Percentiles rank a stretch among this genome's conserved stretches.
Conservation (phyloP, 164 flowering plant genomes). For the Chloranthus sessilifolius region DNA sequence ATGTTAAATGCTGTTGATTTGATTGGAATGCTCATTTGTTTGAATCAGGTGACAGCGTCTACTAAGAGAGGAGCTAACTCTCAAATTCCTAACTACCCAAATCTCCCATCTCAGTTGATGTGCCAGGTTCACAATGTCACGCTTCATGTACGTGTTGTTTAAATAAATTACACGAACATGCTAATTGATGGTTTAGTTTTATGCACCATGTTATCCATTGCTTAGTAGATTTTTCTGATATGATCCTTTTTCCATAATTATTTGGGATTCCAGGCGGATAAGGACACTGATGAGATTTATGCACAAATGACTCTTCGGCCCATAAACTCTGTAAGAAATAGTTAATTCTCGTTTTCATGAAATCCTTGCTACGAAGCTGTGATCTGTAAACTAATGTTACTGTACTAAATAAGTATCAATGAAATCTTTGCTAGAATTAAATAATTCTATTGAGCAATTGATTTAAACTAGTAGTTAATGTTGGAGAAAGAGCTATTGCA, state of each 20-base stretch:
- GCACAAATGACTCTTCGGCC: constrained; percentile 99
- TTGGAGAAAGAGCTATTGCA: too few relatives aligned
- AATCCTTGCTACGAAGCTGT: too few relatives aligned
- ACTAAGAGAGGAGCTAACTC: constrained; percentile 74
- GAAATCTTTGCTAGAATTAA: too few relatives aligned
- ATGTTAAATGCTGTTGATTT: background rate
- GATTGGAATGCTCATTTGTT: constrained; percentile 1
- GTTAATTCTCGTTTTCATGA: too few relatives aligned
- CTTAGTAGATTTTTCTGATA: background rate
- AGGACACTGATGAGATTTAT: constrained; percentile 93
- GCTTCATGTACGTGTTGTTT: constrained; percentile 82
- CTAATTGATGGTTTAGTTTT: background rate
- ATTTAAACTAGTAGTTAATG: too few relatives aligned
- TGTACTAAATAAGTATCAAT: too few relatives aligned
- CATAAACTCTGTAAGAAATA: constrained; percentile 69
- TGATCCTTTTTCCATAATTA: background rate
- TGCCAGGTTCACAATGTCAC: constrained; percentile 96
- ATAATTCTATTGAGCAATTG: too few relatives aligned
- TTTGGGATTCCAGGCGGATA: constrained; percentile 62
- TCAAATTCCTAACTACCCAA: constrained; percentile 89
- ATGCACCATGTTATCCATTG: too few relatives aligned
- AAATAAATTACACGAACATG: too few relatives aligned
- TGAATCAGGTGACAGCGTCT: constrained; percentile 83
- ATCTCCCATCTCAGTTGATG: constrained; percentile 79
- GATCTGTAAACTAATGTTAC: too few relatives aligned